Evolutionary conservation across 805 yeast genomes (phyloP).

Genomic region (fission yeast (Schizosaccharomyces pombe)): DNA sequence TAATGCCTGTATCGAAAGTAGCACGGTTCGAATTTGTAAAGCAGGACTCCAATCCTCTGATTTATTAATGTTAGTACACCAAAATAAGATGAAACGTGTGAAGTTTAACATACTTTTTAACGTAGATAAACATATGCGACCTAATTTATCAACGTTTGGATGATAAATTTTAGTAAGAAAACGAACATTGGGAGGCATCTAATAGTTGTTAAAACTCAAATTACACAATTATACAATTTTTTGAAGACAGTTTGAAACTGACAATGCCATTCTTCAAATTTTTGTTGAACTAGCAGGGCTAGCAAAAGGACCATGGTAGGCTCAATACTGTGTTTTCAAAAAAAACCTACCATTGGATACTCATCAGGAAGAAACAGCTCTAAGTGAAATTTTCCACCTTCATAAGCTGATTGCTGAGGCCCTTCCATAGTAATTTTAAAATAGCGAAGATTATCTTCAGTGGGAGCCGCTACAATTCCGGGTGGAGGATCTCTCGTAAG

Average conservation of each 20-base stretch:
- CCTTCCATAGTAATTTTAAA: slow-evolving; percentile 84
- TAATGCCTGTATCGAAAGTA: slow-evolving; percentile 77
- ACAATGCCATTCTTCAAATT: not conserved
- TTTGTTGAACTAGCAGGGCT: not conserved
- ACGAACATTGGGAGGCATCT: slow-evolving; percentile 92
- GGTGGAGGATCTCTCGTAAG: slow-evolving; percentile 86
- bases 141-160: slow-evolving; percentile 86
- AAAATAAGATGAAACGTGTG: not conserved
- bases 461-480: slow-evolving; percentile 81
- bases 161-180: slow-evolving; percentile 86
- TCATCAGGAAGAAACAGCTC: slow-evolving; percentile 88
- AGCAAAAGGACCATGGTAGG: too few species aligned
- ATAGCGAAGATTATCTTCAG: slow-evolving; percentile 79
- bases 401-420: slow-evolving; percentile 78
- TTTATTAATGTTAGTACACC: not conserved
- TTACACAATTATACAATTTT: too few species aligned
- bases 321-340: not conserved
- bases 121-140: slow-evolving; percentile 87
- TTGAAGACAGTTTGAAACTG: not conserved
- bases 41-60: slow-evolving; percentile 91
- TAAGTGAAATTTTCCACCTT: slow-evolving; percentile 47
- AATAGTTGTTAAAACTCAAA: too few species aligned
- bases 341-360: slow-evolving; percentile 34
- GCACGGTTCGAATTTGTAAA: slow-evolving; percentile 74
- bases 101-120: slow-evolving; percentile 28